These are phyloP conservation scores for Elongisporangium anandrum DNA, from an alignment of 352 stramenopile species.

Conservation along the genomic window DNA sequence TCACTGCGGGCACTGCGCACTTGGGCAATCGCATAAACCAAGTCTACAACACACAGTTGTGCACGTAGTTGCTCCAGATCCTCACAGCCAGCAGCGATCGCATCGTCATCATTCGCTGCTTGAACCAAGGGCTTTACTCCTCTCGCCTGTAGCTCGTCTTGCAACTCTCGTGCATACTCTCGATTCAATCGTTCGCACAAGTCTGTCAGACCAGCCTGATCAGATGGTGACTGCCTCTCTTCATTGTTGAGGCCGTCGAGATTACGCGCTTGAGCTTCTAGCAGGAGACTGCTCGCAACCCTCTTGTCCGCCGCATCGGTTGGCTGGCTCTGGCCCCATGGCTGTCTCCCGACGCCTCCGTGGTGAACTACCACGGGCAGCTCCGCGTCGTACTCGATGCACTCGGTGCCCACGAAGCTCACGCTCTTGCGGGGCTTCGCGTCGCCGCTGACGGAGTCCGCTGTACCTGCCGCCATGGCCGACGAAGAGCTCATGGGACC, in stretches of 20 bases:
- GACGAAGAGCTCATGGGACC: neutral
- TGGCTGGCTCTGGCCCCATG: neutral
- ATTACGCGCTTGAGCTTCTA: conserved; percentile 45
- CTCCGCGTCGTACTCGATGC: conserved; percentile 57
- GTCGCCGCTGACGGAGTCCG: neutral
- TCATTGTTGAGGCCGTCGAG: conserved; percentile 8
- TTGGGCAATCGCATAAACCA: conserved; percentile 24
- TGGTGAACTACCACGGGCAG: conserved; percentile 36
- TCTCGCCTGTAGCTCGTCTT: conserved; percentile 13
- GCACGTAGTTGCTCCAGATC: conserved; percentile 22
- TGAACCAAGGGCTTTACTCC: conserved; percentile 34
- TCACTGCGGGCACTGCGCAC: conserved; percentile 6
- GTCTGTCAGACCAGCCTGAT: neutral
- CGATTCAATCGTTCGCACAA: conserved; percentile 1
- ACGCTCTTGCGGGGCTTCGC: conserved; percentile 17
- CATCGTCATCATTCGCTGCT: neutral
- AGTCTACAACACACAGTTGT: conserved; percentile 39
- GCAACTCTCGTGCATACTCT: conserved; percentile 35
- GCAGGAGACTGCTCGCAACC: conserved; percentile 6
- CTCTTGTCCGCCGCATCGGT: neutral
- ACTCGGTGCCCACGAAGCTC: conserved; percentile 43
- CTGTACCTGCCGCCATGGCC: neutral
- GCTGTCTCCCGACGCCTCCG: conserved; percentile 10
- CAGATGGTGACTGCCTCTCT: neutral
- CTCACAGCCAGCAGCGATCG: neutral